These are phyloP conservation scores for Mimosa pudica DNA, from an alignment of 306 rosid species.

Conservation along the genomic window DNA sequence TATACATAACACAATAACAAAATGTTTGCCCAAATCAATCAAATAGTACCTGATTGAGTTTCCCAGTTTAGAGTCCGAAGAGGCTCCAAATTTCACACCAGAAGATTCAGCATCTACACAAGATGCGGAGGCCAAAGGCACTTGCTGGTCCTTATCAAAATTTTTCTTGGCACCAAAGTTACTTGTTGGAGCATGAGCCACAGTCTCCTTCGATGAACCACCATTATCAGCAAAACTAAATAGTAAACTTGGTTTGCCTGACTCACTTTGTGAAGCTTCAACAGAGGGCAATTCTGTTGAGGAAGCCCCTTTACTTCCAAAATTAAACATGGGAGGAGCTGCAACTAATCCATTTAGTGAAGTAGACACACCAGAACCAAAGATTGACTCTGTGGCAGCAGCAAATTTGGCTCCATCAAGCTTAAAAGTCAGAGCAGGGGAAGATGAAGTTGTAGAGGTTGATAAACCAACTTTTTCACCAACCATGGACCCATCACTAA, in stretches of 20 bases:
- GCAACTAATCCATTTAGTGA: conserved; percentile 40
- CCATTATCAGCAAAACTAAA: conserved; percentile 49
- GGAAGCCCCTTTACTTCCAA: conserved; percentile 32
- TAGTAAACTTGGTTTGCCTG: conserved; percentile 30
- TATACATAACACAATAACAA: not conserved
- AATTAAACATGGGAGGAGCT: conserved; percentile 37
- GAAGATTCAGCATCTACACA: conserved; percentile 38
- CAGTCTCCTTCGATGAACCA: conserved; percentile 42
- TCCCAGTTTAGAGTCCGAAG: conserved; percentile 47
- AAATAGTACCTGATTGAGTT: conserved; percentile 56
- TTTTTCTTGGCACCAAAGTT: conserved; percentile 37
- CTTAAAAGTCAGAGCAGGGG: conserved; percentile 35
- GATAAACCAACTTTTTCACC: conserved; percentile 43
- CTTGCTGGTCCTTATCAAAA: conserved; percentile 38
- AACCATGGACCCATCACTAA: conserved; percentile 40
- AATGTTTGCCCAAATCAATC: not conserved
- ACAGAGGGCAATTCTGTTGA: conserved; percentile 19
- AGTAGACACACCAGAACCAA: conserved; percentile 43
- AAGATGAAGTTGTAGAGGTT: conserved; percentile 25
- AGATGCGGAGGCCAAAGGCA: conserved; percentile 40
- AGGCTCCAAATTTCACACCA: conserved; percentile 36
- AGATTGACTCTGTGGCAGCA: conserved; percentile 35
- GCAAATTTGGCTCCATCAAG: conserved; percentile 30
- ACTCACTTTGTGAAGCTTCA: conserved; percentile 35
- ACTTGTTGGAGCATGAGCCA: conserved; percentile 34